A percentile compares a stretch with the other conserved stretches of the same genome.
Evolutionary conservation across 257 asterid species (phyloP).

Genomic region (Marsdenia floribunda): DNA sequence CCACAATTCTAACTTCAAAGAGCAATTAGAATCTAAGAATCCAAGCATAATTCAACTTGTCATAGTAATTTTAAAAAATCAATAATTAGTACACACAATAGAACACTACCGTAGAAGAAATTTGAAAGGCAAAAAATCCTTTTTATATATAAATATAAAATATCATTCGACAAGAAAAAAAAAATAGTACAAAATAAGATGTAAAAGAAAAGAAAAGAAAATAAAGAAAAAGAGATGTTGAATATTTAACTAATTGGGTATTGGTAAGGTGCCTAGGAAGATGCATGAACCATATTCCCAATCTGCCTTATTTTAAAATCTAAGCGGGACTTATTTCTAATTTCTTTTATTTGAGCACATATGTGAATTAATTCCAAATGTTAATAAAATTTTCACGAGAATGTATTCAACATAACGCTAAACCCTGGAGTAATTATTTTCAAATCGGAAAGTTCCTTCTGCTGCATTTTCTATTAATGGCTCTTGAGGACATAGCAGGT

Average conservation of each 20-base stretch:
- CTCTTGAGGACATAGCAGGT: not conserved
- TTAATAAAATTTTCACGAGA: not conserved
- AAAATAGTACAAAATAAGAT: not conserved
- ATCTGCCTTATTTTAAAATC: not conserved
- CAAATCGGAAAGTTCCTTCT: not conserved
- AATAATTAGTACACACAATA: too few relatives aligned
- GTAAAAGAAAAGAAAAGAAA: not conserved
- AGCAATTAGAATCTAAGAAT: too few relatives aligned
- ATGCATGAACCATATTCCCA: constrained; percentile 16
- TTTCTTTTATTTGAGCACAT: not conserved
- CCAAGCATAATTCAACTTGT: too few relatives aligned
- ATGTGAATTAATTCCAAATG: not conserved
- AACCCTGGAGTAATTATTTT: not conserved
- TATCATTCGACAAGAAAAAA: too few relatives aligned
- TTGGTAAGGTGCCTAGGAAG: constrained; percentile 3
- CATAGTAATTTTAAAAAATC: too few relatives aligned
- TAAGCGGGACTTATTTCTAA: too few relatives aligned
- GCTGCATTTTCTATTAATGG: not conserved
- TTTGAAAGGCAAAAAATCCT: too few relatives aligned
- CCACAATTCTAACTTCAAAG: too few relatives aligned
- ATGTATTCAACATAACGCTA: not conserved
- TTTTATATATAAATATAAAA: too few relatives aligned
- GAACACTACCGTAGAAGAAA: too few relatives aligned
- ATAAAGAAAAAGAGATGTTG: too few relatives aligned
- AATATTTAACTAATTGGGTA: too few relatives aligned